Evolutionary conservation across 768 basidiomycete species (phyloP).

Genomic region (Pisolithus marmoratus): DNA sequence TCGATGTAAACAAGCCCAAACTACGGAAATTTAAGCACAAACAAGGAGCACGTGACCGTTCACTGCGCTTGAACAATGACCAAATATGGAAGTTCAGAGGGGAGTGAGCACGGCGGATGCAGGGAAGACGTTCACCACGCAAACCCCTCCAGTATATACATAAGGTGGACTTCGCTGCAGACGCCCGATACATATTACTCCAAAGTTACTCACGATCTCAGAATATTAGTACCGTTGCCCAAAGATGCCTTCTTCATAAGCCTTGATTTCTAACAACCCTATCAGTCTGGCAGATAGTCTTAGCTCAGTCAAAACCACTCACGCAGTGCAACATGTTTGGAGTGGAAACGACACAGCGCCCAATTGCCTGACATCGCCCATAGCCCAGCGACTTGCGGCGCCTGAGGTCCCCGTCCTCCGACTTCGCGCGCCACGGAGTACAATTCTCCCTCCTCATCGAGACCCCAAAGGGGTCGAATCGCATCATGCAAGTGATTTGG

Average conservation of each 20-base stretch:
- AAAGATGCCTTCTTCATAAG: slow-evolving; percentile 47
- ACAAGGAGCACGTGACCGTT: too few relatives aligned
- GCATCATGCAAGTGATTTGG: neutral
- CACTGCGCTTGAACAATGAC: too few relatives aligned
- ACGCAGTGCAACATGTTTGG: slow-evolving; percentile 63
- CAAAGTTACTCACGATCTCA: too few relatives aligned
- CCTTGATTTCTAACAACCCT: slow-evolving; percentile 55
- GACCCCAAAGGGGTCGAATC: slow-evolving; percentile 16
- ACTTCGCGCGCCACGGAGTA: slow-evolving; percentile 37
- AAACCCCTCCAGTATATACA: too few relatives aligned
- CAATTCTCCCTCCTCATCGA: slow-evolving; percentile 19
- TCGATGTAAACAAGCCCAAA: too few relatives aligned
- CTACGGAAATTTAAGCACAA: too few relatives aligned
- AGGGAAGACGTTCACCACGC: too few relatives aligned
- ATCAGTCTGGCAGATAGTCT: neutral
- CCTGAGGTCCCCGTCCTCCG: slow-evolving; percentile 32
- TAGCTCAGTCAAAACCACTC: slow-evolving; percentile 28
- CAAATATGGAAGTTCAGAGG: too few relatives aligned
- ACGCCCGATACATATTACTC: too few relatives aligned
- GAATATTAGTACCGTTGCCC: slow-evolving; percentile 13
- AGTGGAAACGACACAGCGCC: slow-evolving; percentile 58
- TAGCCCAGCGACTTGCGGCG: slow-evolving; percentile 21
- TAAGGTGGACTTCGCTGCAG: too few relatives aligned
- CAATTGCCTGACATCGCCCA: slow-evolving; percentile 65
- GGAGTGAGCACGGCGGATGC: too few relatives aligned